Base-by-base conservation (phyloP, 1,284 basidiomycete genomes). In the Sanghuangporus baumii region DNA sequence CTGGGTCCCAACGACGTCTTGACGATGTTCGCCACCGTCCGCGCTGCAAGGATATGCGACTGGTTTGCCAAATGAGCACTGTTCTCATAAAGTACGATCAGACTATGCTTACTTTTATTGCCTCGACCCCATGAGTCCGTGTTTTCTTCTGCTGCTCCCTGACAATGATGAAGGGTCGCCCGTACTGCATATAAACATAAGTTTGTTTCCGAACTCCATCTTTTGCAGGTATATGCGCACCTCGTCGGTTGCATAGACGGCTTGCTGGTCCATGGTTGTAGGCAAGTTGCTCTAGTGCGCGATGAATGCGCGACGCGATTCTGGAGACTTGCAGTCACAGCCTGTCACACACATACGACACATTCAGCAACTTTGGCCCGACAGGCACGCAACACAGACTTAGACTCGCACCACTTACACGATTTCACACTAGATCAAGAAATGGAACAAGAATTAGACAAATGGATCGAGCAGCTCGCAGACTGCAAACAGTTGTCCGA, bases 401-500 rank as follows among this genome's bases (percentile, higher is more conserved):
- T 41, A 26, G 50, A 59, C 47, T 38, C 36, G n/a, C 16, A 26
- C 31, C 34, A 38, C 47, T 40, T 18, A n/a, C 37, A 36, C 37
- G 18, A 38, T 48, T 31, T 9, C 9, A n/a, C 14, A 12, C 41
- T 58, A 65, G 60, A 61, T 47, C 48, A 52, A 70, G 73, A 57
- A 31, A 89, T 89, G 87, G 88, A 91, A 79, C 81, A 82, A 75
- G 90, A 93, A 85, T 84, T 93, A 75, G 94, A 96, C 79, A 84
- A 81, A 66, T 98, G 97, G 97, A 96, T 99, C 75, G 87, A 94
- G 68, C 95, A 98, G 76, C 87, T 99, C 68, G 91, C 91, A 78
- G 92, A 97, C 73, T 99, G 97, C 84, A 98, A 99, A 77, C 97
- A 98, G 71, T 87, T 99, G 67, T 84, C 92, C 65, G 97, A 99